Percentiles rank a stretch among this genome's conserved stretches.
These are phyloP conservation scores for Pestalotiopsis fici DNA, from an alignment of 2,329 filamentous ascomycete species.

Conservation along the genomic window DNA sequence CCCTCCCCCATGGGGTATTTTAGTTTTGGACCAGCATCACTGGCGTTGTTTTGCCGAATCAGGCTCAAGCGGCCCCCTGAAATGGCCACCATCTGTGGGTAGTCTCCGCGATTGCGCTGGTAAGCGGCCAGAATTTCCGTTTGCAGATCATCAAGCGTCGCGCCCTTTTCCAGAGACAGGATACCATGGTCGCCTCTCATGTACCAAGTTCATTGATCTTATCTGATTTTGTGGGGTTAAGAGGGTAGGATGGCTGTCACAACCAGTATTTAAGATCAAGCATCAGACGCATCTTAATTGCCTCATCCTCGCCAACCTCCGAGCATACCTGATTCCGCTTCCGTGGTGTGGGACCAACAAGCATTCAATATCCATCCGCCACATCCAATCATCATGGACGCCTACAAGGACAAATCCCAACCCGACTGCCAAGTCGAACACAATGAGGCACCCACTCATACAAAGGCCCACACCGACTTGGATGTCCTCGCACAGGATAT, in stretches of 20 bases:
- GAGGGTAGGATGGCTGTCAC: neutral
- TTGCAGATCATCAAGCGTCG: neutral
- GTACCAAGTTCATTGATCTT: no score
- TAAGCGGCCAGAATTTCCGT: neutral
- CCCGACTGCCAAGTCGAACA: conserved; percentile 1
- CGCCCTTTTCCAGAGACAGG: neutral
- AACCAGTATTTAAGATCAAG: neutral
- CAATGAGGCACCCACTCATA: neutral
- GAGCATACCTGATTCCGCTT: neutral
- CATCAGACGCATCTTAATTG: neutral
- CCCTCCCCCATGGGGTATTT: no score
- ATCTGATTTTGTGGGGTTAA: neutral
- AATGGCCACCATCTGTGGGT: no score
- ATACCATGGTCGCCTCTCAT: no score
- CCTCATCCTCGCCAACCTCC: neutral
- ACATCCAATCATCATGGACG: neutral
- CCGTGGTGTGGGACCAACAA: neutral
- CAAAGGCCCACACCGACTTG: neutral
- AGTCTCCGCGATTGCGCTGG: no score
- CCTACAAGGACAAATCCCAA: neutral
- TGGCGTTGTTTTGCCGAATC: no score
- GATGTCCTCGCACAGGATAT: neutral
- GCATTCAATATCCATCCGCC: neutral
- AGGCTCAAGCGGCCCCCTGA: no score
- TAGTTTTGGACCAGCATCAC: no score